Evolutionary conservation across 2,329 filamentous ascomycete genomes (phyloP), one percentile per base, ranked within the genome.

Genomic region (Lasiodiplodia gonubiensis): DNA sequence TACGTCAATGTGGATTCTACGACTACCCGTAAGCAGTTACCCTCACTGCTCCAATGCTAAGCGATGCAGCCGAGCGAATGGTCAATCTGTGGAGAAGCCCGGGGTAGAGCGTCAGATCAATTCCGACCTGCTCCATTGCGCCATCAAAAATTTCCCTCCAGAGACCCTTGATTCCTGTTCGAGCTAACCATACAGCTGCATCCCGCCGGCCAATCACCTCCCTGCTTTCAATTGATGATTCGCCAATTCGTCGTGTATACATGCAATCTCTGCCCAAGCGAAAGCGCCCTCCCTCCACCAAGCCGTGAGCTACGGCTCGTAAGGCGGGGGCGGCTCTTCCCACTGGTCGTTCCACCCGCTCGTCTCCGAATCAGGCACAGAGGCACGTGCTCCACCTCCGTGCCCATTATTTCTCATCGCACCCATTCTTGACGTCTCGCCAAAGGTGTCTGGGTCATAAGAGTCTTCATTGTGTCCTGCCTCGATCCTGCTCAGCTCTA

Each of bases 71-170:
- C 59, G 48, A 51, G 57, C 57, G 57, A 61, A n/a, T 35, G 42
- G 27, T 51, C 23, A 63, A 63, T 51, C 42, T 63, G 59, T 63
- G 59, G 59, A 63, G 59, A 63, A 63, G 10, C 46, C 39, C 42
- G 59, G 59, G 59, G 42, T 46, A 21, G 21, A 51, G 18, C 5
- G 59, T 63, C 59, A 63, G 59, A 51, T 61, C 57, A 37, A 61
- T 61, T 35, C 57, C 57, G 54, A 42, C 54, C 54, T 57, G 33
- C 27, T 57, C 53, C 54, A 42, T 57, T 39, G 54, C 54, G 57
- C 57, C 27, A 61, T 61, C 57, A 61, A 35, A 46, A 12, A 3
- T 33, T 27, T 59, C 30, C 33, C 14, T 51, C 30, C 14, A 23
- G 39, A 49, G 59, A 37, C 30, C 46, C 59, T 63, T 11, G 21